phyloP scores from a whole-genome alignment of 805 yeast genomes.

The Komagataella pastoris region DNA sequence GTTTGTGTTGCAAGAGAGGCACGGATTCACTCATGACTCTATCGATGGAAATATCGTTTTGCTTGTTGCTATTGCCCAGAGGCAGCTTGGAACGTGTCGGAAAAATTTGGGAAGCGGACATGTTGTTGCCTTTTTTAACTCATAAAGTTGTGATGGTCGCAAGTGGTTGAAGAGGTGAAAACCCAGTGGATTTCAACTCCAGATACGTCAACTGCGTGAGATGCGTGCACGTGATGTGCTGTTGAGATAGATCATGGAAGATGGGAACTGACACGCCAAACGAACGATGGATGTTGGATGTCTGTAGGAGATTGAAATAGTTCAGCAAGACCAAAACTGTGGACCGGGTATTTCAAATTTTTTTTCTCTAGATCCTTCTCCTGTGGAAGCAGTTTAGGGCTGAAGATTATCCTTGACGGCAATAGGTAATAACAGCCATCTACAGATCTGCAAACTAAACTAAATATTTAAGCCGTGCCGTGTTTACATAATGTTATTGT shows the following conservation, averaged over 20 bases:
- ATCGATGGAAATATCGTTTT: background rate
- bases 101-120: background rate
- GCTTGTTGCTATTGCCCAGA: background rate
- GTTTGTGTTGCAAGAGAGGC: background rate
- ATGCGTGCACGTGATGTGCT: background rate
- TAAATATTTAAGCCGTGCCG: background rate
- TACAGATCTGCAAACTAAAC: background rate
- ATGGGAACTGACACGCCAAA: too few relatives aligned
- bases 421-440: background rate
- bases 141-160: background rate
- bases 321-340: too few relatives aligned
- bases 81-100: background rate
- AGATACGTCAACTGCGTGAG: background rate
- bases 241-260: too few relatives aligned
- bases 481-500: too few relatives aligned
- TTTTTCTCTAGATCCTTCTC: background rate
- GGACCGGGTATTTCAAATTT: background rate
- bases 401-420: background rate
- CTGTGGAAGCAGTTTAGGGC: background rate
- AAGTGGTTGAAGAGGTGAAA: background rate
- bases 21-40: background rate
- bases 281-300: background rate
- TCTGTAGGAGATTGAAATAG: too few relatives aligned
- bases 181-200: background rate
- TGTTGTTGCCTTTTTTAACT: background rate